phyloP scores from a whole-genome alignment of 2,329 filamentous ascomycete species.

The Bipolaris cookei region DNA sequence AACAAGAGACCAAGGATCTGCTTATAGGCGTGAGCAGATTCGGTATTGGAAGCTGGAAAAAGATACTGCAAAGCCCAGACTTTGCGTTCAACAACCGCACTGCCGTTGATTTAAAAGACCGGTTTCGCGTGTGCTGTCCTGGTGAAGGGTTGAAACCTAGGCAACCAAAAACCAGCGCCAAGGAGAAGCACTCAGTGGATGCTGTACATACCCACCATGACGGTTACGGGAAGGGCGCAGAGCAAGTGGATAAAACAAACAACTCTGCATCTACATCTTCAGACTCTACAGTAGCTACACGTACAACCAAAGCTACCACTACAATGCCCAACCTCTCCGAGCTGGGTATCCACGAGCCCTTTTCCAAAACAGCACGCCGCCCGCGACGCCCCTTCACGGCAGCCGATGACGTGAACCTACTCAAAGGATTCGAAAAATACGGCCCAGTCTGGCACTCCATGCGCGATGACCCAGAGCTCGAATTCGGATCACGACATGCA shows the following conservation, averaged over 20 bases:
- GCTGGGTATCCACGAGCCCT: conserved; percentile 59
- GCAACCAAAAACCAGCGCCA: conserved; percentile 50
- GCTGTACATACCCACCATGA: neutral
- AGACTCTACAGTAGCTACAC: conserved; percentile 4
- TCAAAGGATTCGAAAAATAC: conserved; percentile 64
- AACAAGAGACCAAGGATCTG: conserved; percentile 65
- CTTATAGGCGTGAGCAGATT: conserved; percentile 65
- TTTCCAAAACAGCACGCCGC: conserved; percentile 58
- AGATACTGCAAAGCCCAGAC: conserved; percentile 63
- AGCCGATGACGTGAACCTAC: conserved; percentile 63
- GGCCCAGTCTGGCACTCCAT: conserved; percentile 67
- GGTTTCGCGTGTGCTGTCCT: conserved; percentile 63
- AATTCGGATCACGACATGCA: conserved; percentile 57
- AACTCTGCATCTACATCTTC: neutral
- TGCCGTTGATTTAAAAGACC: conserved; percentile 69
- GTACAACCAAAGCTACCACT: conserved; percentile 31
- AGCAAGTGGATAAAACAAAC: neutral
- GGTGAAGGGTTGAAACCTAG: conserved; percentile 37
- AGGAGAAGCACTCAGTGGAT: neutral
- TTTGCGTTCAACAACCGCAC: conserved; percentile 64
- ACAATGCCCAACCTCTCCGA: conserved; percentile 42
- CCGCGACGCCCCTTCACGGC: conserved; percentile 62
- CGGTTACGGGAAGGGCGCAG: neutral
- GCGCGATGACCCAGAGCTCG: conserved; percentile 60
- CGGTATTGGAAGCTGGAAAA: conserved; percentile 70